Percentiles rank a stretch among this genome's conserved stretches.
Evolutionary conservation across 371 early-diverging fungal genomes (phyloP).

Genomic region (Rhizomucor pusillus): DNA sequence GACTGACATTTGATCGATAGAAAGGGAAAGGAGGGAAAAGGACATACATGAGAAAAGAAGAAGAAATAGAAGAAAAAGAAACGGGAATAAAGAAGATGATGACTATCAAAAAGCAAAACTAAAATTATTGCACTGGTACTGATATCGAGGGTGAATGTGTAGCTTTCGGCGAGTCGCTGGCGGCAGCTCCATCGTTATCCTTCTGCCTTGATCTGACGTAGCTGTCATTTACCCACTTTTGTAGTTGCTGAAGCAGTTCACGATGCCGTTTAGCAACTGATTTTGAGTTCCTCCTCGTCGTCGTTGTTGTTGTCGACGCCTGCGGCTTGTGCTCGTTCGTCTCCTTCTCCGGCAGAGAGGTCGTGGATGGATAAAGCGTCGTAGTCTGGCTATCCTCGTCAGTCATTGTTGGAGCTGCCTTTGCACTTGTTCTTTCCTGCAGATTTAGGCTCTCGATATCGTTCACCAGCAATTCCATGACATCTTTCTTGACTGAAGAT

Average conservation of each 20-base stretch:
- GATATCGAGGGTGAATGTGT: conserved; percentile 1
- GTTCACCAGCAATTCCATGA: conserved; percentile 15
- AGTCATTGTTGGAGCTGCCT: not conserved
- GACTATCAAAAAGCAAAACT: no score
- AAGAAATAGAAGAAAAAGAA: conserved; percentile 5
- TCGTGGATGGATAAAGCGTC: conserved; percentile 6
- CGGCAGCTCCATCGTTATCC: not conserved
- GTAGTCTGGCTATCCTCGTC: not conserved
- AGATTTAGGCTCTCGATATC: conserved; percentile 11
- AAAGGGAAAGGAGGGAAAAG: not conserved
- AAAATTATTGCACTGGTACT: conserved; percentile 7
- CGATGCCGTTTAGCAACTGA: conserved; percentile 16
- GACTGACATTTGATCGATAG: conserved; percentile 2
- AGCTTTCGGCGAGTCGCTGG: not conserved
- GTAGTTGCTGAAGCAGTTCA: conserved; percentile 14
- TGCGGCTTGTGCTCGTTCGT: not conserved
- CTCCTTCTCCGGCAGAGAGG: not conserved
- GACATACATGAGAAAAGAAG: conserved; percentile 2
- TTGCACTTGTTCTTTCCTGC: not conserved
- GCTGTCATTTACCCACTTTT: conserved; percentile 24
- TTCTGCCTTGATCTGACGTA: conserved; percentile 9
- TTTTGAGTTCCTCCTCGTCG: not conserved
- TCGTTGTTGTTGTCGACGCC: no score
- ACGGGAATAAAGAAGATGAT: no score
- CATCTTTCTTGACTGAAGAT: conserved; percentile 7